phyloP scores from a whole-genome alignment of 2,329 filamentous ascomycete species.

The Monosporascus sp. region DNA sequence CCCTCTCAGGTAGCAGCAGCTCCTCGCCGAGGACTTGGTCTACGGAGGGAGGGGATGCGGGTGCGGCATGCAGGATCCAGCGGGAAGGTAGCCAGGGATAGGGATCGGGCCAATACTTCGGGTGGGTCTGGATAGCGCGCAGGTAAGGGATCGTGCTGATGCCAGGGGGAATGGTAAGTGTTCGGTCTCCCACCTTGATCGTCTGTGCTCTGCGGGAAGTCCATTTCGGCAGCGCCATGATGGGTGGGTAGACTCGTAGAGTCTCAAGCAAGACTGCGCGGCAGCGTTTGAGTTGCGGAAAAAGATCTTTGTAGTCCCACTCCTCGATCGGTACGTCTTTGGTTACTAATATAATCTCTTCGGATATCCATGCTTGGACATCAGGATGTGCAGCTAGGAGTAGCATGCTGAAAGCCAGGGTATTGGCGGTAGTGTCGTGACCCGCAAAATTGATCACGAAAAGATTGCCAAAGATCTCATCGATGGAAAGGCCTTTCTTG shows the following conservation, averaged over 20 bases:
- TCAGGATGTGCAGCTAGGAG: constrained; percentile 15
- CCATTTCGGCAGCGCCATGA: neutral
- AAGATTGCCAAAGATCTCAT: constrained; percentile 22
- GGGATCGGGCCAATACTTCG: constrained; percentile 6
- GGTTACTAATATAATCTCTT: constrained; percentile 8
- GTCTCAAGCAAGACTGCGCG: constrained; percentile 12
- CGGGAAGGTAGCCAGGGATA: constrained; percentile 7
- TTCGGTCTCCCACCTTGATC: constrained; percentile 1
- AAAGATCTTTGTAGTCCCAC: constrained; percentile 14
- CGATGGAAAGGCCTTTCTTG: constrained; percentile 12
- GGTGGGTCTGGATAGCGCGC: constrained; percentile 7
- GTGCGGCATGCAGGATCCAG: constrained; percentile 7
- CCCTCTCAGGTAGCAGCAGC: constrained; percentile 3
- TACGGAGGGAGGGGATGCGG: neutral
- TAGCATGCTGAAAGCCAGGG: constrained; percentile 13
- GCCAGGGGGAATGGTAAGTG: constrained; percentile 1
- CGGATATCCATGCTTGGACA: constrained; percentile 10
- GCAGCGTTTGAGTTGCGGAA: constrained; percentile 16
- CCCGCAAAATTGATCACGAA: constrained; percentile 26
- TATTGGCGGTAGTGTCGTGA: constrained; percentile 22
- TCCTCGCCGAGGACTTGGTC: constrained; percentile 4
- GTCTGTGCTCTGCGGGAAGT: neutral
- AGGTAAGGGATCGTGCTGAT: constrained; percentile 4
- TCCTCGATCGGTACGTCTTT: constrained; percentile 1
- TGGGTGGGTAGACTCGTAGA: constrained; percentile 4